phyloP scores from a whole-genome alignment of 257 asterid species.

The Paraleonurus japonicus region DNA sequence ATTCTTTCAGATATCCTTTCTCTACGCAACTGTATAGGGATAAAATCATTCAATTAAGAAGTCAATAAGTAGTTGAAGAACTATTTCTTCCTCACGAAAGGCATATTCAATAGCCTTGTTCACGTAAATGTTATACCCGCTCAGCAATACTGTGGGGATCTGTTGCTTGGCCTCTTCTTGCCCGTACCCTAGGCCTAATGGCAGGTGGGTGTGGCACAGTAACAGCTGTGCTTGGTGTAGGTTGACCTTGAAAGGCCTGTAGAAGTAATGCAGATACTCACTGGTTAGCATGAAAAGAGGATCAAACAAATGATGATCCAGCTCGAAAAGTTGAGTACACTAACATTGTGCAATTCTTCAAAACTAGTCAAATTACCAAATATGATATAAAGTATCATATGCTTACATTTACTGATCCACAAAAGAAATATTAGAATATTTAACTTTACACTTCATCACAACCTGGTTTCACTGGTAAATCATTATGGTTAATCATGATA shows the following conservation, averaged over 20 bases:
- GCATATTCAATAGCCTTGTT: slow-evolving; percentile 5
- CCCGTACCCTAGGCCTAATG: slow-evolving; percentile 80
- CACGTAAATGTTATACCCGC: slow-evolving; percentile 42
- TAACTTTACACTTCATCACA: background rate
- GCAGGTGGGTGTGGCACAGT: slow-evolving; percentile 69
- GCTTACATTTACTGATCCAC: background rate
- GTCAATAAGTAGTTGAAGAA: background rate
- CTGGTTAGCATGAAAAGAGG: background rate
- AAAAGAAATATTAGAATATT: background rate
- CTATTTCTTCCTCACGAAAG: background rate
- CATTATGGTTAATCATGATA: background rate
- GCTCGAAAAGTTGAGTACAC: background rate
- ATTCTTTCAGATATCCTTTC: slow-evolving; percentile 89
- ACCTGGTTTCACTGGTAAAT: background rate
- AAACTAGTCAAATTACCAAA: background rate
- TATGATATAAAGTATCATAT: background rate
- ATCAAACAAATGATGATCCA: slow-evolving; percentile 8
- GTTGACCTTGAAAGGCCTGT: slow-evolving; percentile 77
- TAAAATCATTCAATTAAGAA: slow-evolving; percentile 17
- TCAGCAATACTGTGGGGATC: slow-evolving; percentile 97
- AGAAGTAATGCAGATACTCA: slow-evolving; percentile 18
- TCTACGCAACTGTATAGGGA: slow-evolving; percentile 64
- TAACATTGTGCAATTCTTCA: background rate
- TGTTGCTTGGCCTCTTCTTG: slow-evolving; percentile 91
- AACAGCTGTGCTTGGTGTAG: slow-evolving; percentile 56